A percentile compares a stretch with the other conserved stretches of the same genome.
Evolutionary conservation across 179 eudicot species (phyloP).

Genomic region (Silene coronaria): DNA sequence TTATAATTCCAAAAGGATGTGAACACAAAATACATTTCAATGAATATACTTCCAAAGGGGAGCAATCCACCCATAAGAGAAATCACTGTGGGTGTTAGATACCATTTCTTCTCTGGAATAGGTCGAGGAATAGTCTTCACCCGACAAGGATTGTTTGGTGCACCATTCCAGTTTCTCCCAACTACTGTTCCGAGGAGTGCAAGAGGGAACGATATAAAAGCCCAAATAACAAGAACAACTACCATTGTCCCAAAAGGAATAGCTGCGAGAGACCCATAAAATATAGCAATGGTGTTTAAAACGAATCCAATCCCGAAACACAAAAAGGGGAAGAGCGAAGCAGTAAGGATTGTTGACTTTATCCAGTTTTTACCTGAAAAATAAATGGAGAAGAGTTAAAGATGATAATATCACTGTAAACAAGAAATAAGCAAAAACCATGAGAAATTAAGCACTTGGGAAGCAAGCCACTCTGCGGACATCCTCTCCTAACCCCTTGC

Average conservation of each 20-base stretch:
- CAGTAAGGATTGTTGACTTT: constrained; percentile 76
- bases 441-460: neutral
- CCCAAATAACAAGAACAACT: constrained; percentile 81
- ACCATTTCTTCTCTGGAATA: constrained; percentile 94
- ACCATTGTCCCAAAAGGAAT: constrained; percentile 93
- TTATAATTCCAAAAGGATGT: constrained; percentile 94
- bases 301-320: constrained; percentile 86
- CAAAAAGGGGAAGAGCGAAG: constrained; percentile 85
- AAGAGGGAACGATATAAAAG: constrained; percentile 84
- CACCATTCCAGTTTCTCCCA: constrained; percentile 82
- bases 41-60: constrained; percentile 88
- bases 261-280: constrained; percentile 86
- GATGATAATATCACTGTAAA: constrained; percentile 38
- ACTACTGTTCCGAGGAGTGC: constrained; percentile 91
- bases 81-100: constrained; percentile 74
- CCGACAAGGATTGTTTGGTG: constrained; percentile 89
- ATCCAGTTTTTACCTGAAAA: constrained; percentile 81
- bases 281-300: constrained; percentile 81
- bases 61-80: constrained; percentile 86
- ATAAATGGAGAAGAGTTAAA: constrained; percentile 14
- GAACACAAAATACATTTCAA: constrained; percentile 93
- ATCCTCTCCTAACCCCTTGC: neutral
- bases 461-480: neutral
- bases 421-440: neutral
- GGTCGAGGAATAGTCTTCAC: constrained; percentile 97